Base-by-base conservation (phyloP, 2,329 filamentous ascomycete species). In the Cladosporium sp. region DNA sequence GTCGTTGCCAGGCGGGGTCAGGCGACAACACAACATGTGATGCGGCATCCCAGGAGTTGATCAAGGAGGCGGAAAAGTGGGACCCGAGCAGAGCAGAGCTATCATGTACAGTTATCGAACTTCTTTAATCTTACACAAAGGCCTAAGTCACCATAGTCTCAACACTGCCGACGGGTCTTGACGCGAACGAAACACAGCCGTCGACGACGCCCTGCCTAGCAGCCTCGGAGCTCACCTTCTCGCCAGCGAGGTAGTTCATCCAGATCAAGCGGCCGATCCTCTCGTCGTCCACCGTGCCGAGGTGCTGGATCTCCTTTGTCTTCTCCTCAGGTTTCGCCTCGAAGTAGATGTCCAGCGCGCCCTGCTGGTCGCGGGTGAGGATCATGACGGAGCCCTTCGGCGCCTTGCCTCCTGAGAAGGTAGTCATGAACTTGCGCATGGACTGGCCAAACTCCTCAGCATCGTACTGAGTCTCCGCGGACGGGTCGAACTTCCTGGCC, bases 201-300 rank as follows among this genome's bases (percentile, higher is more conserved):
- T 95, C 83, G 3, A 95, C 86, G 46, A 98, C 86, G 61, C 81
- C 95, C 70, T 83, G 77, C 60, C 92, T 80, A 13, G 90, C 88
- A 2, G 79, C 77, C 68, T 95, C 89, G 58, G 89, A 95, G 31
- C 90, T 90, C 9, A 96, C 90, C 63, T 84, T 89, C 68, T 82
- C 86, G 0, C 93, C 93, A 4, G 83, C 89, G 32, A 98, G 75
- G 70, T 95, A 98, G 60, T 91, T 86, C 66, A 96, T 72, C 92
- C 92, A 97, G 18, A 97, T 73, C 55, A 92, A 73, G 54, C 87
- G 81, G 53, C 86, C 86, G 10, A 98, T 76, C 50, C 92, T 77
- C 73, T 93, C 87, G 65, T 97, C 93, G 0, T 70, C 63, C 1
- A 97, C 83, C 0, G 77, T 74, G 1, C 93, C 93, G 60, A 97